Percentiles rank a stretch among this genome's conserved stretches.
These are phyloP conservation scores for Azolla pinnata DNA, from an alignment of 75 land plant genomes.

Conservation along the genomic window DNA sequence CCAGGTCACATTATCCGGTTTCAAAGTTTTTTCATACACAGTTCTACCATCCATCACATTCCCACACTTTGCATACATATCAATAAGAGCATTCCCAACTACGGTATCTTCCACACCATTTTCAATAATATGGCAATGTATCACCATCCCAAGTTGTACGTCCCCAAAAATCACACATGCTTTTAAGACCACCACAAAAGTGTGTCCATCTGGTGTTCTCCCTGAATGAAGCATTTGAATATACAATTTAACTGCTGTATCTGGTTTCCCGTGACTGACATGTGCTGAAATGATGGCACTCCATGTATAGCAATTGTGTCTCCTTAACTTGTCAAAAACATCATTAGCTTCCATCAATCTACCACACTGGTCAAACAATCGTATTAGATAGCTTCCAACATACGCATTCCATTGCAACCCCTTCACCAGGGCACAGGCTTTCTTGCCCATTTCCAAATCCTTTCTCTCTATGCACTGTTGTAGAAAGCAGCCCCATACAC, in stretches of 20 bases:
- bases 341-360: too few relatives aligned
- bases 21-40: conserved; percentile 12
- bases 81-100: conserved; percentile 6
- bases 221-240: neutral
- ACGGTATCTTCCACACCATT: conserved; percentile 9
- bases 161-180: conserved; percentile 5
- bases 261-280: neutral
- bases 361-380: too few relatives aligned
- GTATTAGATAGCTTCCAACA: too few relatives aligned
- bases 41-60: conserved; percentile 14
- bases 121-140: conserved; percentile 7
- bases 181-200: conserved; percentile 5
- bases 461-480: too few relatives aligned
- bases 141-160: conserved; percentile 1
- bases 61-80: conserved; percentile 18
- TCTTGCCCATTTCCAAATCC: too few relatives aligned
- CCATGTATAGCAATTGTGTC: conserved; percentile 17
- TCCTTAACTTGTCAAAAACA: too few relatives aligned
- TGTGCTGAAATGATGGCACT: conserved; percentile 12
- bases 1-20: conserved; percentile 25
- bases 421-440: too few relatives aligned
- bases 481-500: too few relatives aligned
- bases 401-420: too few relatives aligned
- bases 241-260: conserved; percentile 6
- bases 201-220: neutral